Conservation (phyloP, 1,284 basidiomycete genomes). For the Papiliotrema laurentii region DNA sequence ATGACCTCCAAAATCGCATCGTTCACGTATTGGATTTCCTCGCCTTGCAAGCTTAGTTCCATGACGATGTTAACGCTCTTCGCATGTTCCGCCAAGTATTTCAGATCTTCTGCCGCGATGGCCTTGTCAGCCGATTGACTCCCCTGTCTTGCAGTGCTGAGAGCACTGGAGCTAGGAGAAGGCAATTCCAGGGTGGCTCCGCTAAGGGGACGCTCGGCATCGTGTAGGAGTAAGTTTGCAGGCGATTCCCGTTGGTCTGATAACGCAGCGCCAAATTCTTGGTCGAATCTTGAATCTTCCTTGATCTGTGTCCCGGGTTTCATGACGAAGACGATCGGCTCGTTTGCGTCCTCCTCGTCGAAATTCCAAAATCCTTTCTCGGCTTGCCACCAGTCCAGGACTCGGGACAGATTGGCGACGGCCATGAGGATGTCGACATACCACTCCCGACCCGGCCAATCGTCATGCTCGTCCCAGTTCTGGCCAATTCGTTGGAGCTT, state of each 20-base stretch:
- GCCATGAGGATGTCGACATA: slow-evolving; percentile 95
- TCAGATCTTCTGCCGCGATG: slow-evolving; percentile 74
- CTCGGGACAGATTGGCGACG: slow-evolving; percentile 91
- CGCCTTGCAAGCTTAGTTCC: slow-evolving; percentile 89
- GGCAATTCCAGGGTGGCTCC: slow-evolving; percentile 19
- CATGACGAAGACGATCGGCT: slow-evolving; percentile 82
- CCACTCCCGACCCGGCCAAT: slow-evolving; percentile 98
- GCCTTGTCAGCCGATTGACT: slow-evolving; percentile 51
- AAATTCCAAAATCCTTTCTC: slow-evolving; percentile 99
- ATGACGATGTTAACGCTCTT: slow-evolving; percentile 93
- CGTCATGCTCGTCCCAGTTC: slow-evolving; percentile 94
- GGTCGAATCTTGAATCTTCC: slow-evolving; percentile 29
- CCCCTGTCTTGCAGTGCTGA: slow-evolving; percentile 12
- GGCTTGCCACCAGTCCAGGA: slow-evolving; percentile 99
- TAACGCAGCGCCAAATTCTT: slow-evolving; percentile 22
- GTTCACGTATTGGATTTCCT: slow-evolving; percentile 83
- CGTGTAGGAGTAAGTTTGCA: slow-evolving; percentile 4
- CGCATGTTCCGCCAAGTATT: slow-evolving; percentile 82
- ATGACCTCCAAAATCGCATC: slow-evolving; percentile 86
- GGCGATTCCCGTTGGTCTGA: slow-evolving; percentile 15
- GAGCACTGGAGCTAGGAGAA: slow-evolving; percentile 8
- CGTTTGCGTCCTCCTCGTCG: slow-evolving; percentile 73
- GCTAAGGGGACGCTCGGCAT: slow-evolving; percentile 11
- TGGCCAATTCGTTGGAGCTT: slow-evolving; percentile 86
- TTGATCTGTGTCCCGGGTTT: slow-evolving; percentile 56